Percentiles rank a stretch among this genome's conserved stretches.
These are phyloP conservation scores for Phlebopus sp. DNA, from an alignment of 1,284 basidiomycete species.

Conservation along the genomic window DNA sequence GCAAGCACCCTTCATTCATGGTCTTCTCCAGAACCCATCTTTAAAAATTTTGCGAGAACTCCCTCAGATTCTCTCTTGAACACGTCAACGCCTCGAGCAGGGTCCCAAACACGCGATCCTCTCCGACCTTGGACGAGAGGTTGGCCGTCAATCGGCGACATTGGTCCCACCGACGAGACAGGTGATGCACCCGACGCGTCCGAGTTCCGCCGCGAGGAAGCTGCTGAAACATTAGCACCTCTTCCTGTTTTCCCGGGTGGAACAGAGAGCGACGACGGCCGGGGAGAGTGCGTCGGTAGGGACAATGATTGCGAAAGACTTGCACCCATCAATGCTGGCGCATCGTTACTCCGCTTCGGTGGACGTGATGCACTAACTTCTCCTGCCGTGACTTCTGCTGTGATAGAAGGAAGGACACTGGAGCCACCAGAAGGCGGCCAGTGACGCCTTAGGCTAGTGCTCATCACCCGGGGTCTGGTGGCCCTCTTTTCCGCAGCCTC, in stretches of 20 bases:
- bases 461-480: constrained; percentile 8
- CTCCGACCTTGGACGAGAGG: constrained; percentile 19
- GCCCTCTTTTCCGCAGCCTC: constrained; percentile 18
- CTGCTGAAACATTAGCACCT: not conserved
- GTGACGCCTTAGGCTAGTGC: constrained; percentile 30
- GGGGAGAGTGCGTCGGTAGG: too few species aligned
- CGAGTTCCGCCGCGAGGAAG: constrained; percentile 14
- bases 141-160: constrained; percentile 42
- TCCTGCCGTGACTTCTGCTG: constrained; percentile 26
- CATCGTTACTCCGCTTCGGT: not conserved
- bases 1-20: constrained; percentile 20
- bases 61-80: constrained; percentile 84
- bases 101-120: constrained; percentile 70
- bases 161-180: constrained; percentile 48
- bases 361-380: constrained; percentile 26
- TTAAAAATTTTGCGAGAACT: constrained; percentile 74
- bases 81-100: constrained; percentile 72
- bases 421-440: constrained; percentile 34
- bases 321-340: not conserved
- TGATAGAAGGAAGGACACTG: constrained; percentile 24
- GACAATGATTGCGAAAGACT: not conserved
- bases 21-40: constrained; percentile 69
- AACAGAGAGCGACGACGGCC: not conserved
- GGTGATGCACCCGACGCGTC: constrained; percentile 37
- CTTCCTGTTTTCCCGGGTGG: constrained; percentile 1